These are phyloP conservation scores for Coccomyxa sp. DNA, from an alignment of 139 green algal genomes.

Conservation along the genomic window DNA sequence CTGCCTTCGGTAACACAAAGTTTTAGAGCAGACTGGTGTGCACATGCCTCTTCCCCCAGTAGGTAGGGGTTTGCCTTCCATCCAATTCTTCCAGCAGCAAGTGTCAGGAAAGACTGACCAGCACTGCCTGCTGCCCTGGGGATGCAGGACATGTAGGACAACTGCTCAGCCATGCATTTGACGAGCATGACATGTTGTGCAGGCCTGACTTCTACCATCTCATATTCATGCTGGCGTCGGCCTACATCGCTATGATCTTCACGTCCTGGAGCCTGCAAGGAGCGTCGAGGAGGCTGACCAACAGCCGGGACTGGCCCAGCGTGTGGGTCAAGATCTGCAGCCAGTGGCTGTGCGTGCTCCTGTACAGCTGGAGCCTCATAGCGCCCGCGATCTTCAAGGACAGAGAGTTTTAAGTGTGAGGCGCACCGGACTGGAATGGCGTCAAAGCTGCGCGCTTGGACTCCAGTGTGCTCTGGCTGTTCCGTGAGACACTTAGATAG, in stretches of 20 bases:
- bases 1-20: no score
- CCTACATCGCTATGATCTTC: conserved; percentile 75
- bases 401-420: conserved; percentile 74
- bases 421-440: no score
- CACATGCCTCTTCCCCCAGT: no score
- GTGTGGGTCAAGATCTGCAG: conserved; percentile 77
- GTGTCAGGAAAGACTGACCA: no score
- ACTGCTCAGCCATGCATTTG: background rate
- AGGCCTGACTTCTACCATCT: conserved; percentile 77
- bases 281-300: conserved; percentile 1
- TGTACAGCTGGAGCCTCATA: conserved; percentile 83
- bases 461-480: background rate
- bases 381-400: conserved; percentile 51
- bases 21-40: no score
- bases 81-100: no score
- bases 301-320: conserved; percentile 55
- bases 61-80: no score
- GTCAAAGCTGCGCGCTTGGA: no score
- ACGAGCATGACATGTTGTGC: conserved; percentile 19
- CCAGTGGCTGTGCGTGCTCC: conserved; percentile 65
- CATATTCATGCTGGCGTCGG: conserved; percentile 57
- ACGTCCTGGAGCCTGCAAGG: conserved; percentile 52
- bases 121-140: no score
- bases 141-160: no score
- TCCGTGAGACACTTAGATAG: background rate